A percentile compares a stretch with the other conserved stretches of the same genome.
These are phyloP conservation scores for Wallacemonas sp. DNA, from an alignment of 208 protist genomes.

Conservation along the genomic window DNA sequence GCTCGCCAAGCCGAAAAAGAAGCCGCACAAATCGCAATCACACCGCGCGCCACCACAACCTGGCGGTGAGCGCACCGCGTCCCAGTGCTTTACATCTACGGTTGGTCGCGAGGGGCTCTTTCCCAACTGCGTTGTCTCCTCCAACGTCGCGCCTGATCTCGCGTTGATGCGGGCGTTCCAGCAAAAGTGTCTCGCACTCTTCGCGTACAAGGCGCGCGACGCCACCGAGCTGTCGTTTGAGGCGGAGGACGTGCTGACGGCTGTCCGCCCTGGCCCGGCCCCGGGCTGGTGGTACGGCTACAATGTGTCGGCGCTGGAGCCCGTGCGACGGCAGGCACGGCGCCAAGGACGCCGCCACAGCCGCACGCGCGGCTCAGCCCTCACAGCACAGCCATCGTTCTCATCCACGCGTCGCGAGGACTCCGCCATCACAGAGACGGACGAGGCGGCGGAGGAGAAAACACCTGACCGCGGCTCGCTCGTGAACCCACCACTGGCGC, in stretches of 20 bases:
- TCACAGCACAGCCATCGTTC: no score
- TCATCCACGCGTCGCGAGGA: no score
- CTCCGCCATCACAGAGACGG: no score
- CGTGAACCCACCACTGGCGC: constrained; percentile 1
- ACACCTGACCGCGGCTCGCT: constrained; percentile 1
- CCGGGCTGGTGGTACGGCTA: constrained; percentile 80
- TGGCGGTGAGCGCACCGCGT: not conserved
- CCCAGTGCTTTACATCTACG: not conserved
- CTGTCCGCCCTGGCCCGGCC: constrained; percentile 41
- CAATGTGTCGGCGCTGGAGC: constrained; percentile 30
- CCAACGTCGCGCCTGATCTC: constrained; percentile 28
- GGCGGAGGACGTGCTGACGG: constrained; percentile 54
- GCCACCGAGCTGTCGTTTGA: constrained; percentile 58
- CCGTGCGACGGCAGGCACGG: constrained; percentile 8
- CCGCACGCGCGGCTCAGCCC: no score
- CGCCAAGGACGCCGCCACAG: not conserved
- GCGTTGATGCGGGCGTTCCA: constrained; percentile 18
- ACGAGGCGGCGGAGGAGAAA: not conserved
- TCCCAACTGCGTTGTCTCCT: constrained; percentile 68
- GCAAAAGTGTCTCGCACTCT: constrained; percentile 65
- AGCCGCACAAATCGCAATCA: not conserved
- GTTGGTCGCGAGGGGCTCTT: constrained; percentile 31
- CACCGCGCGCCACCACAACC: not conserved
- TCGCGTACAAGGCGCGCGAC: constrained; percentile 36
- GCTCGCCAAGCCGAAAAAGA: not conserved